Evolutionary conservation across 495 filamentous ascomycete species (phyloP).

Genomic region (Arthonia radiata): DNA sequence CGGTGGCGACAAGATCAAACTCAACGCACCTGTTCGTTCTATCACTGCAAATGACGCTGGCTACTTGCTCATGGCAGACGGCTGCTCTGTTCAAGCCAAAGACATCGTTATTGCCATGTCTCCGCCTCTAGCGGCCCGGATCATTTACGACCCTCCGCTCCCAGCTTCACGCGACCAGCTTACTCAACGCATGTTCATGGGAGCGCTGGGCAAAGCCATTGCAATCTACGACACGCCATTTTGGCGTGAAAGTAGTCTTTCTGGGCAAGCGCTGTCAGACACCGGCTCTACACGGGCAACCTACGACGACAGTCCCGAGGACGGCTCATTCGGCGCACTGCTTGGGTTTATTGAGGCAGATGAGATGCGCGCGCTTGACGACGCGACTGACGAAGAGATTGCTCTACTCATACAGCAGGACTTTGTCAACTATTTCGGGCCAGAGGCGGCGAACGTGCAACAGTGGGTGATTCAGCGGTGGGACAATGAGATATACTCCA

Average conservation of each 20-base stretch:
- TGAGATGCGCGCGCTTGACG: slow-evolving; percentile 7
- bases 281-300: slow-evolving; percentile 6
- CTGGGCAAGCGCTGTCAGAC: slow-evolving; percentile 6
- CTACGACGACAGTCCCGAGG: slow-evolving; percentile 8
- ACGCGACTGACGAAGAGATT: slow-evolving; percentile 4
- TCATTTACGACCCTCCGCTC: no score
- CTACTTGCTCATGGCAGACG: no score
- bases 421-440: slow-evolving; percentile 6
- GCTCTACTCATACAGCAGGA: slow-evolving; percentile 1
- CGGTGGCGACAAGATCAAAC: no score
- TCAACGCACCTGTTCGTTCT: no score
- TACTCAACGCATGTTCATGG: slow-evolving; percentile 9
- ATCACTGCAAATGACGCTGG: no score
- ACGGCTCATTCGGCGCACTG: slow-evolving; percentile 7
- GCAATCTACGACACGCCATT: slow-evolving; percentile 8
- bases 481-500: slow-evolving; percentile 8
- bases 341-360: slow-evolving; percentile 11
- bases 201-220: slow-evolving; percentile 10
- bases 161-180: slow-evolving; percentile 7
- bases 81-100: no score
- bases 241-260: slow-evolving; percentile 9
- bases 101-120: no score
- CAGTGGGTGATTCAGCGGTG: slow-evolving; percentile 7
- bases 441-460: slow-evolving; percentile 3
- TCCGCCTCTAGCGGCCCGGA: no score